Percentiles rank a stretch among this genome's conserved stretches.
Conservation (phyloP, 352 stramenopile species). For the Pythium apleroticum region DNA sequence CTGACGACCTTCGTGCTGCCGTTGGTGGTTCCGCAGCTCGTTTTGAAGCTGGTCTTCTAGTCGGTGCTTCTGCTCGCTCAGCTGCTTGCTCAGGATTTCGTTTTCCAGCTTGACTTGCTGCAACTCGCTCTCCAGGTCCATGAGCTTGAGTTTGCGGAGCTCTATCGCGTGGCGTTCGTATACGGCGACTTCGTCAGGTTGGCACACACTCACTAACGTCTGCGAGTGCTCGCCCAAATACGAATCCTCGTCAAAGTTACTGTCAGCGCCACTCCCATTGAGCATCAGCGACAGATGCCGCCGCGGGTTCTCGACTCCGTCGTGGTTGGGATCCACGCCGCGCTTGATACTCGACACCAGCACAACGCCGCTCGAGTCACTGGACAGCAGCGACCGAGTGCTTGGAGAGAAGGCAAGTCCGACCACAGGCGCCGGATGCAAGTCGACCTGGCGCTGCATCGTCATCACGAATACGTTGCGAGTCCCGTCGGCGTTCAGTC, state of each 20-base stretch:
- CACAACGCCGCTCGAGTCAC: constrained; percentile 40
- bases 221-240: constrained; percentile 10
- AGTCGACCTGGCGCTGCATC: constrained; percentile 36
- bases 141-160: constrained; percentile 43
- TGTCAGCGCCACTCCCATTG: not conserved
- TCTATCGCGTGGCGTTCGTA: constrained; percentile 61
- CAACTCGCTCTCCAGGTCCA: constrained; percentile 64
- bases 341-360: constrained; percentile 34
- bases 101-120: constrained; percentile 75
- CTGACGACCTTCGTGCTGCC: constrained; percentile 31
- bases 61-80: constrained; percentile 41
- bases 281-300: not conserved
- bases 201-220: constrained; percentile 31
- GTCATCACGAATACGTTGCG: constrained; percentile 24
- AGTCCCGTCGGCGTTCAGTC: constrained; percentile 17
- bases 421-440: constrained; percentile 47
- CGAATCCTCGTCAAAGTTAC: constrained; percentile 14
- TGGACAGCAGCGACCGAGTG: constrained; percentile 39
- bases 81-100: constrained; percentile 59
- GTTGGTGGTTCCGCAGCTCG: constrained; percentile 27
- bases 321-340: not conserved
- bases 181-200: constrained; percentile 54
- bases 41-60: constrained; percentile 39
- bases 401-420: constrained; percentile 41
- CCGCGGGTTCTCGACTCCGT: constrained; percentile 10